Conservation (phyloP, 768 basidiomycete genomes). For the Naganishia vishniacii region DNA sequence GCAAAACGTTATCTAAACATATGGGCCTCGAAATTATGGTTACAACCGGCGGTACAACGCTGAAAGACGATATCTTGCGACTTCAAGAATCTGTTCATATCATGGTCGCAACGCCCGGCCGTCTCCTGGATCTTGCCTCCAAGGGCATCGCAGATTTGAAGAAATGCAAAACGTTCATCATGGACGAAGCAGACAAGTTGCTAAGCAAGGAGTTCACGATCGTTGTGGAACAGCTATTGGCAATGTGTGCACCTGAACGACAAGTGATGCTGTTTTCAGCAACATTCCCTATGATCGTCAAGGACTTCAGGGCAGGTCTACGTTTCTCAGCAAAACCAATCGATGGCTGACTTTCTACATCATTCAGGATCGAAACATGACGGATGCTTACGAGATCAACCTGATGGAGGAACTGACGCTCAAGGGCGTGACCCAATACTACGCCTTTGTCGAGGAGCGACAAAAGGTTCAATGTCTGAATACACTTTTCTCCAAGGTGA, state of each 20-base stretch:
- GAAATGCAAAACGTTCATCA: constrained; percentile 92
- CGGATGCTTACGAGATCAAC: constrained; percentile 91
- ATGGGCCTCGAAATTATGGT: constrained; percentile 97
- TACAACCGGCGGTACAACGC: constrained; percentile 93
- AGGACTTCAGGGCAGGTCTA: constrained; percentile 85
- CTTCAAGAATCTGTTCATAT: constrained; percentile 85
- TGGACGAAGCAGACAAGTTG: constrained; percentile 99
- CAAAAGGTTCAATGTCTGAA: constrained; percentile 99
- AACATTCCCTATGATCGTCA: constrained; percentile 97
- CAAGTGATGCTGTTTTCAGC: constrained; percentile 99
- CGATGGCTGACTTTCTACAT: background rate
- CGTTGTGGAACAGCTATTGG: constrained; percentile 92
- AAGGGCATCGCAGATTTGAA: constrained; percentile 89
- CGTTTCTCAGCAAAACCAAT: background rate
- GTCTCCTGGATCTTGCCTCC: constrained; percentile 88
- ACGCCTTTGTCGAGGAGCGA: constrained; percentile 96
- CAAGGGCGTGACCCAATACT: constrained; percentile 98
- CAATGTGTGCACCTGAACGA: constrained; percentile 71
- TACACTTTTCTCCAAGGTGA: constrained; percentile 95
- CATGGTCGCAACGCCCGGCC: constrained; percentile 92
- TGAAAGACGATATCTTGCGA: constrained; percentile 95
- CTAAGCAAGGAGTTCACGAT: constrained; percentile 96
- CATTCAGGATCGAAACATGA: constrained; percentile 63
- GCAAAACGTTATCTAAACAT: constrained; percentile 93
- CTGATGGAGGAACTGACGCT: constrained; percentile 99